Percentiles rank a stretch among this genome's conserved stretches.
Conservation (phyloP, 495 filamentous ascomycete genomes). For the Parathielavia hyrcaniae region DNA sequence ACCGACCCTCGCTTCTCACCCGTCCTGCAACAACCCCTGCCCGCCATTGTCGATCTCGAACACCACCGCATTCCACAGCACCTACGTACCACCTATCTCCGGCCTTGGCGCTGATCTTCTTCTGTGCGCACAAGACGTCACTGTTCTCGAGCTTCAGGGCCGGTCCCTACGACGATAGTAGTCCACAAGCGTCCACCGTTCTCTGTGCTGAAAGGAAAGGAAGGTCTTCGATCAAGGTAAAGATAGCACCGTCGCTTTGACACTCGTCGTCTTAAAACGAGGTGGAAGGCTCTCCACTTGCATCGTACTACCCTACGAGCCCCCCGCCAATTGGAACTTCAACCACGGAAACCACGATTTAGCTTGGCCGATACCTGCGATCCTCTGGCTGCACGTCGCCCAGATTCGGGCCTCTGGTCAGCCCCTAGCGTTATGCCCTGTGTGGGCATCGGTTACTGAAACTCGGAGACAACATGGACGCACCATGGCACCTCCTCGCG, state of each 20-base stretch:
- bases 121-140: constrained; percentile 3
- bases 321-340: background rate
- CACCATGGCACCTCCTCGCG: constrained; percentile 17
- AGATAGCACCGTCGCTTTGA: background rate
- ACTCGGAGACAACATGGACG: constrained; percentile 11
- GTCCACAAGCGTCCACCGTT: background rate
- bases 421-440: constrained; percentile 13
- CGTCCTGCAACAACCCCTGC: background rate
- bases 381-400: background rate
- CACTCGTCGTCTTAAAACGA: background rate
- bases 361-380: background rate
- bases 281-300: no score
- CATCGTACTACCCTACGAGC: background rate
- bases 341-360: background rate
- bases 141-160: background rate
- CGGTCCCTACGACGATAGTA: background rate
- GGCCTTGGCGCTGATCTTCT: constrained; percentile 10
- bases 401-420: constrained; percentile 4
- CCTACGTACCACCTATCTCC: constrained; percentile 1
- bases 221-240: no score
- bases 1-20: background rate
- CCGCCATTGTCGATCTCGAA: constrained; percentile 7
- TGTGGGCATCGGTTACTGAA: constrained; percentile 3
- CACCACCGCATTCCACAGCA: background rate
- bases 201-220: background rate